phyloP scores from a whole-genome alignment of 345 rosid genomes.

The Schrenkiella parvula region DNA sequence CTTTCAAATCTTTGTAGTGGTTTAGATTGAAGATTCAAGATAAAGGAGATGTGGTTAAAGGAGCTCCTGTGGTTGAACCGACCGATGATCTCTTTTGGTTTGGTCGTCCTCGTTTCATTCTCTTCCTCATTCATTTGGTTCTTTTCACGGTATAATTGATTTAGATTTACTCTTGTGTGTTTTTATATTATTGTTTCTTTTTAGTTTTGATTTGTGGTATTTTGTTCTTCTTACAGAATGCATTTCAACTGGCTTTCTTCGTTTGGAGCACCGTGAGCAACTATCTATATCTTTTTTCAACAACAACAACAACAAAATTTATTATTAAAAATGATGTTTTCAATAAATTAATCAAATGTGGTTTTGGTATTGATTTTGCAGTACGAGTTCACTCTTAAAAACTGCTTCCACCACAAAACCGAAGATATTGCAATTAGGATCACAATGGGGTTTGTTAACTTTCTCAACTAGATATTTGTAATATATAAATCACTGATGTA shows the following conservation, averaged over 20 bases:
- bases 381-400: conserved; percentile 47
- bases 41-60: conserved; percentile 82
- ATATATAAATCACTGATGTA: not conserved
- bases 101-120: conserved; percentile 73
- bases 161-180: not conserved
- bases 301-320: too few species aligned
- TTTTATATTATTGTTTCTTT: not conserved
- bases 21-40: conserved; percentile 70
- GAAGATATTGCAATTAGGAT: conserved; percentile 62
- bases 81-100: conserved; percentile 97
- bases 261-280: conserved; percentile 65
- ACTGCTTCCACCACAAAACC: conserved; percentile 53
- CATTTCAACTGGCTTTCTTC: conserved; percentile 87
- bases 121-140: conserved; percentile 78
- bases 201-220: not conserved
- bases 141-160: conserved; percentile 69
- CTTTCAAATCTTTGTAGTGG: conserved; percentile 42
- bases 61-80: conserved; percentile 88
- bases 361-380: conserved; percentile 33
- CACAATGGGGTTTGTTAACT: conserved; percentile 68
- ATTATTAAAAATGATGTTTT: not conserved
- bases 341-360: not conserved
- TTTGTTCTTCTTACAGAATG: conserved; percentile 47
- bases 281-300: not conserved
- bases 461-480: not conserved